Evolutionary conservation across 2,329 filamentous ascomycete genomes (phyloP), one percentile per base, ranked within the genome.

Genomic region (Fusarium sp.): DNA sequence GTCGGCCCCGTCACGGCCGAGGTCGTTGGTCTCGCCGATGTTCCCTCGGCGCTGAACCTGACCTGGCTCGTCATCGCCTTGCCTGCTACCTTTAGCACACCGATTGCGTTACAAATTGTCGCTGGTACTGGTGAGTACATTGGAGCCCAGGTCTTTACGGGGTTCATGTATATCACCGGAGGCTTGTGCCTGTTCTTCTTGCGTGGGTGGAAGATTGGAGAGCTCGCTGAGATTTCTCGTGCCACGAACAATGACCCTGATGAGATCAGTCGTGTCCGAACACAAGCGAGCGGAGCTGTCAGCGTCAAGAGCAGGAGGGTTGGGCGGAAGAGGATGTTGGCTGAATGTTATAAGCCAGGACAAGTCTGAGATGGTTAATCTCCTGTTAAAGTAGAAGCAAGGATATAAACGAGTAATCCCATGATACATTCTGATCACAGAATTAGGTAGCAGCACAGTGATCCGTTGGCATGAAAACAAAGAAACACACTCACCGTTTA

Each of bases 11-110:
- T 93, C 7, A 84, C 84, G 6, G 88, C 88, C 3, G 91, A 94
- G 73, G 85, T 94, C 1, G 85, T 93, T 27, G 90, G 90, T 0
- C 73, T 94, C 5, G 82, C 83, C 53, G 77, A 89, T 37, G 79
- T 93, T 3, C 88, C 91, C 1, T 85, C 88, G 69, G 83, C 78
- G 0, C 75, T 94, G 35, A 90, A 86, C 49, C 80, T 94, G 15
- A 83, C 87, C 17, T 94, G 91, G 91, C 70, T 93, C 23, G 79
- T 87, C 6, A 80, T 94, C 14, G 84, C 89, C 6, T 72, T 92
- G 9, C 91, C 91, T 1, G 84, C 85, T 11, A 91, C 88, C 0
- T 92, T 88, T 64, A 82, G 85, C 33, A 85, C 88, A 64, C 83
- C 84, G 3, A 89, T 90, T 62, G 88, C 82, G 3, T 73, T 90